phyloP scores from a whole-genome alignment of 345 rosid genomes.

The Alliaria petiolata region DNA sequence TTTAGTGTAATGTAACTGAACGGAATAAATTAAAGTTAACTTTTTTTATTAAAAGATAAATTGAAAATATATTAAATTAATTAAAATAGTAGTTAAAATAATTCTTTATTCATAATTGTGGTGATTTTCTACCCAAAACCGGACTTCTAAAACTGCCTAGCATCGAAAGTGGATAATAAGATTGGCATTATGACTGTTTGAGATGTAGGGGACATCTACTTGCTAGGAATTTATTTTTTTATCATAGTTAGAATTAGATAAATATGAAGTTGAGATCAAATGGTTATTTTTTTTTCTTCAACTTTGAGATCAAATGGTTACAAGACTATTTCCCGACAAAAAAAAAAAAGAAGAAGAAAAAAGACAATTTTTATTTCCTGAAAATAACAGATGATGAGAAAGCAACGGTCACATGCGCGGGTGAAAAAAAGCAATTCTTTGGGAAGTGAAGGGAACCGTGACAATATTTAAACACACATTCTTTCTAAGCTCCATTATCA shows the following conservation, averaged over 20 bases:
- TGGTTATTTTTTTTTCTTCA: too few species aligned
- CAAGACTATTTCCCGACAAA: background rate
- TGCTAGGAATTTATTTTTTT: background rate
- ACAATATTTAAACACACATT: slow-evolving; percentile 46
- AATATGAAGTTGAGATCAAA: too few species aligned
- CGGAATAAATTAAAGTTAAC: background rate
- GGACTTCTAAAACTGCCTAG: too few species aligned
- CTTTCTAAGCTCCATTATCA: slow-evolving; percentile 32
- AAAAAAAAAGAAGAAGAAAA: background rate
- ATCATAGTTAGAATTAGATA: background rate
- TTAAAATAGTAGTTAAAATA: too few species aligned
- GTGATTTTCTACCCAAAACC: too few species aligned
- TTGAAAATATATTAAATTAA: background rate
- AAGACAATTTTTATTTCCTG: background rate
- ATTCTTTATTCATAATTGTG: too few species aligned
- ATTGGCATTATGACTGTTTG: slow-evolving; percentile 3
- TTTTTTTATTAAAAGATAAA: background rate
- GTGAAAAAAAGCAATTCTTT: slow-evolving; percentile 29
- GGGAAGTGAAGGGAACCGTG: slow-evolving; percentile 45
- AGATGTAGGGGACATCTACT: background rate
- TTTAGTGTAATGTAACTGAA: background rate
- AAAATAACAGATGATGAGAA: slow-evolving; percentile 25
- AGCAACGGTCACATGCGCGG: slow-evolving; percentile 58
- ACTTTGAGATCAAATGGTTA: background rate
- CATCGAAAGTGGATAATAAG: background rate